phyloP scores from a whole-genome alignment of 75 land plant species.

The Cunninghamia lanceolata region DNA sequence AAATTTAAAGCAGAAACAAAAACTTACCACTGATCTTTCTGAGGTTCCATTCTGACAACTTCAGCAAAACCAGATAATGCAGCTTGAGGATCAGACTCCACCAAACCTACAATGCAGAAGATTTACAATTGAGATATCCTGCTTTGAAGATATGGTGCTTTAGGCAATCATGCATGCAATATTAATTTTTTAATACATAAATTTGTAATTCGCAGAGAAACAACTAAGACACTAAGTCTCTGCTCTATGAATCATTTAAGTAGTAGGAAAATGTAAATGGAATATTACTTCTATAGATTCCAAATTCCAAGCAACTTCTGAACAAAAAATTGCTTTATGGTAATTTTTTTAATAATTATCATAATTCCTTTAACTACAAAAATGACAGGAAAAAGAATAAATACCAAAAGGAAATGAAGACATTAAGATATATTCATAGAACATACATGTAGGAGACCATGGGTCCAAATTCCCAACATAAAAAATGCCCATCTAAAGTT shows the following conservation, averaged over 20 bases:
- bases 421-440: background rate
- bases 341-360: background rate
- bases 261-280: background rate
- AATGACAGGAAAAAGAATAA: background rate
- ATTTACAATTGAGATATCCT: background rate
- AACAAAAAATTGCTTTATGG: background rate
- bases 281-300: background rate
- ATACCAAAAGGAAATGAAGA: background rate
- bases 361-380: background rate
- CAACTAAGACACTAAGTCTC: background rate
- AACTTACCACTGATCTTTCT: slow-evolving; percentile 93
- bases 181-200: background rate
- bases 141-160: background rate
- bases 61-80: slow-evolving; percentile 93
- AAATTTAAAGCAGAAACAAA: background rate
- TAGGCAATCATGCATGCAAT: background rate
- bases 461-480: background rate
- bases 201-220: background rate
- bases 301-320: background rate
- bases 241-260: background rate
- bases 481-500: background rate
- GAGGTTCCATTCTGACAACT: slow-evolving; percentile 94
- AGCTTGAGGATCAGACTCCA: slow-evolving; percentile 89
- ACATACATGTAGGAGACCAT: background rate
- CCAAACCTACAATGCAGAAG: slow-evolving; percentile 58